phyloP scores from a whole-genome alignment of 2,329 filamentous ascomycete species.

The Monosporascus ibericus region DNA sequence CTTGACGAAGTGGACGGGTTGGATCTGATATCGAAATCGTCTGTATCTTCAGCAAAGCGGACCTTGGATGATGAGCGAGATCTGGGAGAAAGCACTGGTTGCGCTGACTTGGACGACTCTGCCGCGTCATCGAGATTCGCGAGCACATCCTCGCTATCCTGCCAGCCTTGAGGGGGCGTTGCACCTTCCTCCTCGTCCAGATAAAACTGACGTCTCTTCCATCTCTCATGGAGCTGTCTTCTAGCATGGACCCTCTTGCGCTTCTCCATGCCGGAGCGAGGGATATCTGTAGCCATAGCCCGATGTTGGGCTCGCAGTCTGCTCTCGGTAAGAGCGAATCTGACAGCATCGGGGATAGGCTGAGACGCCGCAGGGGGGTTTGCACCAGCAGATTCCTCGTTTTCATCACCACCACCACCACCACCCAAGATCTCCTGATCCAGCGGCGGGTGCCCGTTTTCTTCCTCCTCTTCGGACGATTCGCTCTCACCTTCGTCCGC shows the following conservation, averaged over 20 bases:
- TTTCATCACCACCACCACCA: constrained; percentile 10
- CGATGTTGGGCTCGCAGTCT: constrained; percentile 32
- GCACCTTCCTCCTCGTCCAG: constrained; percentile 79
- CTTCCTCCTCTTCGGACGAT: constrained; percentile 22
- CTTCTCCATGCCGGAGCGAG: constrained; percentile 30
- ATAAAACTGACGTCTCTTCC: constrained; percentile 74
- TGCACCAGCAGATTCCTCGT: constrained; percentile 7
- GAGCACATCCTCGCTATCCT: constrained; percentile 52
- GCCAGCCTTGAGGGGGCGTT: constrained; percentile 57
- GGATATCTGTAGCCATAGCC: constrained; percentile 27
- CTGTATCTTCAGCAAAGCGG: constrained; percentile 65
- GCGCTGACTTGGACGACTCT: constrained; percentile 39
- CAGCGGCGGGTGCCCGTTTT: constrained; percentile 6
- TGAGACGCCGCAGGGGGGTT: constrained; percentile 1
- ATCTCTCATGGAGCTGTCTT: constrained; percentile 59
- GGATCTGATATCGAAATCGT: constrained; percentile 64
- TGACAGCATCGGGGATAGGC: constrained; percentile 18
- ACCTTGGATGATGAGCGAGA: constrained; percentile 76
- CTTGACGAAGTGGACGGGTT: constrained; percentile 68
- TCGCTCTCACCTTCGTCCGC: constrained; percentile 15
- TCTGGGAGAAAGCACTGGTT: constrained; percentile 38
- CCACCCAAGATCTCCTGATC: constrained; percentile 14
- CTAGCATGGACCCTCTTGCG: constrained; percentile 38
- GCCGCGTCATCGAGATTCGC: constrained; percentile 29
- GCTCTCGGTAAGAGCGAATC: constrained; percentile 32